phyloP scores from a whole-genome alignment of 2,329 filamentous ascomycete species.

The Massarina eburnea region DNA sequence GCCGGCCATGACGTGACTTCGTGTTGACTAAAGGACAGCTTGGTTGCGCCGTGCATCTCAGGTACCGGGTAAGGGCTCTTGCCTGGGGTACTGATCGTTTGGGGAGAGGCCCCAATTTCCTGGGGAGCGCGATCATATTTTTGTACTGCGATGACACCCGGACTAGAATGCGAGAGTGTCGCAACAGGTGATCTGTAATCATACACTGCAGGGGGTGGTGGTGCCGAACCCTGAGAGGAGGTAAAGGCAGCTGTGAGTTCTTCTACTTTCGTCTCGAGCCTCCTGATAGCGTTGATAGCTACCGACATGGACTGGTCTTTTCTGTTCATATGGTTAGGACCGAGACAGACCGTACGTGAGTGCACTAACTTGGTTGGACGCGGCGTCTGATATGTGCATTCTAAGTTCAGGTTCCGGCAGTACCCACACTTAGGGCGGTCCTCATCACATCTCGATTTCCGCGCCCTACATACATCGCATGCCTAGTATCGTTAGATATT shows the following conservation, averaged over 20 bases:
- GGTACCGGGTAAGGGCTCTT: slow-evolving; percentile 22
- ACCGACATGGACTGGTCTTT: slow-evolving; percentile 57
- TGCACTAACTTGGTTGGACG: slow-evolving; percentile 53
- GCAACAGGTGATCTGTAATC: slow-evolving; percentile 32
- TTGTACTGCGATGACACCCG: slow-evolving; percentile 14
- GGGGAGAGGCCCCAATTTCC: slow-evolving; percentile 29
- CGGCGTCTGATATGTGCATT: slow-evolving; percentile 56
- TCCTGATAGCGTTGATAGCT: slow-evolving; percentile 57
- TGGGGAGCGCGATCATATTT: slow-evolving; percentile 24
- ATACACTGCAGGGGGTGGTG: slow-evolving; percentile 2
- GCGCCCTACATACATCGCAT: slow-evolving; percentile 56
- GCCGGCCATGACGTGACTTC: slow-evolving; percentile 54
- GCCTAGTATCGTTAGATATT: slow-evolving; percentile 39
- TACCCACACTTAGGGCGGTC: slow-evolving; percentile 55
- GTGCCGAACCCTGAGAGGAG: slow-evolving; percentile 17
- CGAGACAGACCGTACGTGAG: background rate
- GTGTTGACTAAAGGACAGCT: slow-evolving; percentile 55
- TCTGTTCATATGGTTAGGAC: slow-evolving; percentile 26
- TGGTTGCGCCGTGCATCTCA: slow-evolving; percentile 26
- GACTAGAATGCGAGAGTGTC: slow-evolving; percentile 33
- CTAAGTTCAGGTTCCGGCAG: slow-evolving; percentile 51
- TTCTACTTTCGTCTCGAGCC: slow-evolving; percentile 57
- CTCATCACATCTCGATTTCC: slow-evolving; percentile 59
- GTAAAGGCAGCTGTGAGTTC: slow-evolving; percentile 46
- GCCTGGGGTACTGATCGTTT: slow-evolving; percentile 25